Evolutionary conservation across 768 basidiomycete genomes (phyloP), one percentile per base, ranked within the genome.

Genomic region (Auriscalpium orientale): DNA sequence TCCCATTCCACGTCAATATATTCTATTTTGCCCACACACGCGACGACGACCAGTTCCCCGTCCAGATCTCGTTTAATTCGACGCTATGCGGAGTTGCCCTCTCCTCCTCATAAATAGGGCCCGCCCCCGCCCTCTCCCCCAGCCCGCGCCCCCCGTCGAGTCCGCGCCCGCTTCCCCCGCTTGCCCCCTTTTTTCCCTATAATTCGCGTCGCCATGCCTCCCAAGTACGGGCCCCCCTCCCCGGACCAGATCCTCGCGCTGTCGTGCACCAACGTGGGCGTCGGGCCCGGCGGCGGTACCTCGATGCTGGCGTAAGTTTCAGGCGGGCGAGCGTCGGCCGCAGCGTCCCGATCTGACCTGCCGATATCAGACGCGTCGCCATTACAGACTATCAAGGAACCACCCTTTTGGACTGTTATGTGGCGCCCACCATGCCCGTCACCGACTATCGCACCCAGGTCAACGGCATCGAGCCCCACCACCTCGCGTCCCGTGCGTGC

Each of bases 261-360:
- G 45, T 80, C 85, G 15, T 88, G 65, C 60, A 64, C 64, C 3
- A 65, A 67, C 40, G 84, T 90, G n/a, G 89, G 89, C 12, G 84
- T 87, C 38, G 88, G 88, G 33, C 84, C 86, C 16, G 88, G 89
- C 3, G 89, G 89, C 8, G 85, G 85, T 15, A 91, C 89, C 2
- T 80, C 84, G 40, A 87, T 91, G 83, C 74, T 91, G 37, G 89
- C 88, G 89, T 90, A 72, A 59, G 85, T 77, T 45, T 12, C 35
- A 43, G 18, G 40, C 40, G 40, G 40, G 18, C 40, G 18, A 13
- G 6, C 38, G 51, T 44, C 28, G 46, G 57, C 36, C 43, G 21
- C 20, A 21, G 28, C 20, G 20, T 8, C 34, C n/a, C 58, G 54
- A 54, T 34, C 38, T 20, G 54, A 45, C 15, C 8, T 28, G 54